Evolutionary conservation across 2,329 filamentous ascomycete genomes (phyloP).

Genomic region (Tolypocladium nubicola): DNA sequence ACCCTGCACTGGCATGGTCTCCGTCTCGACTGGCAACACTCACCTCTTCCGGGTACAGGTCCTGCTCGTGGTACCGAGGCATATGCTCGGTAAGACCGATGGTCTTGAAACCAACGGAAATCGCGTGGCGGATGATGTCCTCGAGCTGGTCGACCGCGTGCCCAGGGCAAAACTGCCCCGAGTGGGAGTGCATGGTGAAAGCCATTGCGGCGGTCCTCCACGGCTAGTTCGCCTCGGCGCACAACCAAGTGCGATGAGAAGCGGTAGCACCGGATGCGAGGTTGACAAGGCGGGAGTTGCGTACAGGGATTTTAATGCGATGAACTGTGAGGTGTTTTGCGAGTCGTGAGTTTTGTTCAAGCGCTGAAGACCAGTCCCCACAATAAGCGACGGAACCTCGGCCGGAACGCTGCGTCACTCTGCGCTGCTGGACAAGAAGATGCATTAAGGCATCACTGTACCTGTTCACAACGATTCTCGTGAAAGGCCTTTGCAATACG

Average conservation of each 20-base stretch:
- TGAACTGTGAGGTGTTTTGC: background rate
- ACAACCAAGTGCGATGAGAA: background rate
- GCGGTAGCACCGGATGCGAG: no score
- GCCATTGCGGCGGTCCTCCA: conserved; percentile 51
- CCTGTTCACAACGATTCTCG: background rate
- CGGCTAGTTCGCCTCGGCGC: background rate
- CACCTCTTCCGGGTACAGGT: conserved; percentile 91
- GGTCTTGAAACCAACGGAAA: conserved; percentile 66
- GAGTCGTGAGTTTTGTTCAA: background rate
- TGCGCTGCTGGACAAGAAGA: background rate
- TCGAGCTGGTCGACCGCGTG: conserved; percentile 83
- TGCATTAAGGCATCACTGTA: background rate
- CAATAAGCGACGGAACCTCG: background rate
- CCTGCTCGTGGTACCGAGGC: conserved; percentile 60
- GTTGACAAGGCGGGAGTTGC: background rate
- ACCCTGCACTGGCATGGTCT: conserved; percentile 7
- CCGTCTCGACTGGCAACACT: conserved; percentile 3
- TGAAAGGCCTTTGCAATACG: background rate
- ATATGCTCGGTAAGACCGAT: conserved; percentile 94
- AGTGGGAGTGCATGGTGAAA: conserved; percentile 96
- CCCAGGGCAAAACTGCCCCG: conserved; percentile 87
- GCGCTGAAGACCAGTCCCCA: background rate
- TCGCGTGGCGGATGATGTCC: conserved; percentile 69
- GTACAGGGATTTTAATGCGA: background rate
- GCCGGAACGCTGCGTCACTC: background rate